phyloP scores from a whole-genome alignment of 202 grass and related monocot species.

The Carex sylvatica region DNA sequence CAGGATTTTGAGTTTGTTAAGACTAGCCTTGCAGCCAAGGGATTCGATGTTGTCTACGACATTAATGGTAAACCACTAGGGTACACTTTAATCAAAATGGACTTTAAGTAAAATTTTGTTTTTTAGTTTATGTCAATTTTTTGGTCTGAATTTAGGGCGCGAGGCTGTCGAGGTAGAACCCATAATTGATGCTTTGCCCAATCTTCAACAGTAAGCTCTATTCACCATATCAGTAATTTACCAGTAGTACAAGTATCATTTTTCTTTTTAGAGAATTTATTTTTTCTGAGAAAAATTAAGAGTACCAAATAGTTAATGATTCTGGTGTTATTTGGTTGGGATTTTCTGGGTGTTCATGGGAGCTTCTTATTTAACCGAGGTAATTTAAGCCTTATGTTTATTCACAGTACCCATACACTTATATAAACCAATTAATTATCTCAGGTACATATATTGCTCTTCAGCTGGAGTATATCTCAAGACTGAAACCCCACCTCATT shows the following conservation, averaged over 20 bases:
- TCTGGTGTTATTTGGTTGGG: not conserved
- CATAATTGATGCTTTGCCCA: conserved; percentile 79
- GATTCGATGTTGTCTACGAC: conserved; percentile 86
- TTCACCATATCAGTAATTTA: not conserved
- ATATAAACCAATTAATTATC: conserved; percentile 21
- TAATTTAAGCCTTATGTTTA: not conserved
- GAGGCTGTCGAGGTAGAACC: conserved; percentile 72
- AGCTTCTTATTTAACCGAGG: not conserved
- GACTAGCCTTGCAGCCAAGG: conserved; percentile 66
- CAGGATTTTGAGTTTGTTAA: conserved; percentile 92
- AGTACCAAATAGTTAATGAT: not conserved
- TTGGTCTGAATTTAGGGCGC: conserved; percentile 48
- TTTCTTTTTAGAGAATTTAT: too few species aligned
- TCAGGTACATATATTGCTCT: conserved; percentile 93
- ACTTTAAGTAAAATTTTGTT: not conserved
- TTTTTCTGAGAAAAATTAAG: too few species aligned
- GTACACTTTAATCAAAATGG: not conserved
- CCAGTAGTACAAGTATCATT: not conserved
- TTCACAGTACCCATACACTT: not conserved
- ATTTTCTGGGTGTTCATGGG: not conserved
- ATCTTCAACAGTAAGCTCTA: conserved; percentile 80
- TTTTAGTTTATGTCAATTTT: not conserved
- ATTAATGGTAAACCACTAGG: conserved; percentile 60
- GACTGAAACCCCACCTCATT: conserved; percentile 82
- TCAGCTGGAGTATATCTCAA: conserved; percentile 97